These are phyloP conservation scores for Neofusicoccum cordaticola DNA, from an alignment of 2,329 filamentous ascomycete species.

Conservation along the genomic window DNA sequence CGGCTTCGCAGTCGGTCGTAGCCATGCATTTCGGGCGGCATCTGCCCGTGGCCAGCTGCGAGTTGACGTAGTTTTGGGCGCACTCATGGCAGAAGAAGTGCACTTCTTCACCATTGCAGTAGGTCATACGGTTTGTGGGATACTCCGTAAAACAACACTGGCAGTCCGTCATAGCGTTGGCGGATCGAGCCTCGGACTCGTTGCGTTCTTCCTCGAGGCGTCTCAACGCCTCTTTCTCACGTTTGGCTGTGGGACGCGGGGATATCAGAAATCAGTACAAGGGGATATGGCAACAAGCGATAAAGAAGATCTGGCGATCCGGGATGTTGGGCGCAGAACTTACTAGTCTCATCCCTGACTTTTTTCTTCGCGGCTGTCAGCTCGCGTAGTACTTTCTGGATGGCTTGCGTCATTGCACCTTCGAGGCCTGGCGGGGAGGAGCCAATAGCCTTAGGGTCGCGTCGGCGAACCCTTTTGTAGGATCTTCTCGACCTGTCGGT, in stretches of 20 bases:
- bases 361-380: slow-evolving; percentile 28
- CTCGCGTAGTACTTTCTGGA: slow-evolving; percentile 15
- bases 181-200: slow-evolving; percentile 25
- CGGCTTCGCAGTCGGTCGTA: slow-evolving; percentile 60
- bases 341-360: slow-evolving; percentile 23
- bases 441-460: neutral
- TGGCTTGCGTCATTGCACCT: neutral
- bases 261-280: neutral
- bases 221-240: slow-evolving; percentile 25
- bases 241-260: slow-evolving; percentile 23
- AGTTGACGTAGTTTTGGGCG: slow-evolving; percentile 63
- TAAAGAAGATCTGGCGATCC: neutral
- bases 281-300: too few species aligned
- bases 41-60: slow-evolving; percentile 65
- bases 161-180: slow-evolving; percentile 60
- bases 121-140: slow-evolving; percentile 64
- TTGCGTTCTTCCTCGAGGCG: slow-evolving; percentile 36
- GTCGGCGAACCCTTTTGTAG: slow-evolving; percentile 20
- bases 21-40: slow-evolving; percentile 71
- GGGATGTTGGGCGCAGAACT: slow-evolving; percentile 3
- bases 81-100: slow-evolving; percentile 73
- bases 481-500: slow-evolving; percentile 28
- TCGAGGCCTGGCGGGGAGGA: neutral
- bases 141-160: slow-evolving; percentile 69
- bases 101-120: slow-evolving; percentile 58